phyloP scores from a whole-genome alignment of 78 protist genomes.

The Mantamonas sphyraenae region DNA sequence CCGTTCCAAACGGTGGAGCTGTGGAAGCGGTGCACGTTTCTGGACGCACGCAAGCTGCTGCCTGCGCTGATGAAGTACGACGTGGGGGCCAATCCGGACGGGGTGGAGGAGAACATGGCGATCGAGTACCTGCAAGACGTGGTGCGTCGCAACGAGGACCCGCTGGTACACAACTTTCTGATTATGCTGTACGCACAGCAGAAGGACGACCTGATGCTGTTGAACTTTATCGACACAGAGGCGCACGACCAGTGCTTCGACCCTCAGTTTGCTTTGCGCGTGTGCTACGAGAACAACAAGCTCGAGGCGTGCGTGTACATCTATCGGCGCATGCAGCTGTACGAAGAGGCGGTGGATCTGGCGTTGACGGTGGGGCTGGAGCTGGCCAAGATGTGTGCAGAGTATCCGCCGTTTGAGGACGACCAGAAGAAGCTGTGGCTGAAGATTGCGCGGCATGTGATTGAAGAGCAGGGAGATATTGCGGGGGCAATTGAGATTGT shows the following conservation, averaged over 20 bases:
- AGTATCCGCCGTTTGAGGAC: not conserved
- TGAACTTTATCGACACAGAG: conserved; percentile 48
- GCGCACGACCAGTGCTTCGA: conserved; percentile 39
- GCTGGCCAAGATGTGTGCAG: not conserved
- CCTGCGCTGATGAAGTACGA: conserved; percentile 86
- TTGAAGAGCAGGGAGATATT: conserved; percentile 58
- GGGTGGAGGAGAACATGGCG: conserved; percentile 62
- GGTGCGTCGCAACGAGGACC: conserved; percentile 52
- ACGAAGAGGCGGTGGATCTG: conserved; percentile 85
- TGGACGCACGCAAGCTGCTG: conserved; percentile 60
- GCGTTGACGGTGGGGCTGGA: conserved; percentile 33
- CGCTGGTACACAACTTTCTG: conserved; percentile 73
- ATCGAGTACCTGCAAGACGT: conserved; percentile 68
- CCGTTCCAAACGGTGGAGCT: conserved; percentile 64
- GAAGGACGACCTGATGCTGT: conserved; percentile 51
- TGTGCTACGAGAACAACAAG: conserved; percentile 68
- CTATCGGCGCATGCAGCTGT: conserved; percentile 75
- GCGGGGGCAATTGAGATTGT: conserved; percentile 2
- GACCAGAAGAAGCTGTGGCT: conserved; percentile 74
- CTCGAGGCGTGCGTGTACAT: conserved; percentile 68
- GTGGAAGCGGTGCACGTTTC: conserved; percentile 36
- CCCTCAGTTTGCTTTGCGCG: conserved; percentile 74
- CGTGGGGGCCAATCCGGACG: too few species aligned
- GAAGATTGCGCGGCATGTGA: conserved; percentile 70
- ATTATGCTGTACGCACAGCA: conserved; percentile 70